Conservation (phyloP, 2,329 filamentous ascomycete species). For the Hypoxylon sp. region DNA sequence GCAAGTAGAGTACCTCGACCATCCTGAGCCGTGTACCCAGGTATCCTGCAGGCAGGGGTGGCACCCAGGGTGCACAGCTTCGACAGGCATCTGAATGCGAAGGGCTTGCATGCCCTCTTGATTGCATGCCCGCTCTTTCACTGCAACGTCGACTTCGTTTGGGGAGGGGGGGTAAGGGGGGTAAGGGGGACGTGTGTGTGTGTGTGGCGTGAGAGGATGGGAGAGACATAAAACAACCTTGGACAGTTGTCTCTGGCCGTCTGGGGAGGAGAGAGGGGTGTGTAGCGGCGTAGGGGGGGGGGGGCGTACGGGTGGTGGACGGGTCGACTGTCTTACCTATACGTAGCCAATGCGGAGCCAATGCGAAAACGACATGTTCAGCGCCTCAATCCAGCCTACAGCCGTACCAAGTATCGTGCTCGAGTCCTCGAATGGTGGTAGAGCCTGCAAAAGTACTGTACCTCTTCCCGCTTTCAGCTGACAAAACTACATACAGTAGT, state of each 20-base stretch:
- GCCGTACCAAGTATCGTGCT: too few species aligned
- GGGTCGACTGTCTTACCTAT: too few species aligned
- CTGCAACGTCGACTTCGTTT: constrained; percentile 40
- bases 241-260: constrained; percentile 16
- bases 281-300: too few species aligned
- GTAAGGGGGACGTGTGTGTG: neutral
- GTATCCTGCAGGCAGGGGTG: constrained; percentile 6
- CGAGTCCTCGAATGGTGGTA: too few species aligned
- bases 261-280: constrained; percentile 12
- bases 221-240: constrained; percentile 31
- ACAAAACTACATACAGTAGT: neutral
- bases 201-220: neutral
- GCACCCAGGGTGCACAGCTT: constrained; percentile 29
- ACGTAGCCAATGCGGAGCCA: too few species aligned
- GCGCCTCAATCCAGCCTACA: too few species aligned
- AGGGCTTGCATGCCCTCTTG: constrained; percentile 28
- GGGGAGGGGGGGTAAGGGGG: constrained; percentile 11
- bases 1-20: constrained; percentile 2
- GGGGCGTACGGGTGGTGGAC: too few species aligned
- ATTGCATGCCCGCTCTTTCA: constrained; percentile 40
- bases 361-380: too few species aligned
- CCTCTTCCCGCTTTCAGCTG: neutral
- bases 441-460: constrained; percentile 11
- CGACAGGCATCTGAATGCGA: constrained; percentile 41
- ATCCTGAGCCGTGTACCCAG: constrained; percentile 18